Conservation (phyloP, 345 rosid species). For the Odontarrhena argentea region DNA sequence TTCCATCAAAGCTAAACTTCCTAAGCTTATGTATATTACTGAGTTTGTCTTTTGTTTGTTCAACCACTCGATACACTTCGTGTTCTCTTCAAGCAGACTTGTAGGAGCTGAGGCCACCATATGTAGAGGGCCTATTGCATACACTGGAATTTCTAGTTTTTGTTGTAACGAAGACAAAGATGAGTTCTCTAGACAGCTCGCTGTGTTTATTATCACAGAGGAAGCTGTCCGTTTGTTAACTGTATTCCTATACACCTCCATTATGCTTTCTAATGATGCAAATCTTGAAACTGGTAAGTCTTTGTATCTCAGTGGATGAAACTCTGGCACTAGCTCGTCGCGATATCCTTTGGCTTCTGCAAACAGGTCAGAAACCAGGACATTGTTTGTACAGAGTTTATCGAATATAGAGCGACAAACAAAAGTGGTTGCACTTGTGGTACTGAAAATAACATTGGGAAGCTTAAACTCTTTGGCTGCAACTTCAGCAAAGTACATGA, state of each 20-base stretch:
- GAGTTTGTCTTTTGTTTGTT: conserved; percentile 44
- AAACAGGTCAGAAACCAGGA: not conserved
- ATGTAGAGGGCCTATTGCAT: conserved; percentile 42
- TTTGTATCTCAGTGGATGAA: conserved; percentile 32
- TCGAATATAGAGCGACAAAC: conserved; percentile 15
- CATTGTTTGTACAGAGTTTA: conserved; percentile 4
- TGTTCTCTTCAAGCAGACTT: conserved; percentile 36
- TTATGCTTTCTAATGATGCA: conserved; percentile 18
- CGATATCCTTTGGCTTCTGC: conserved; percentile 5
- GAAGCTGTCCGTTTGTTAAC: conserved; percentile 29
- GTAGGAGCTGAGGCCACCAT: conserved; percentile 28
- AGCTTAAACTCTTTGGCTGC: conserved; percentile 24
- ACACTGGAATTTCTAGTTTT: conserved; percentile 14
- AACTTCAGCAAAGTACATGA: conserved; percentile 33
- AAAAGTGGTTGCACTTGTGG: conserved; percentile 34
- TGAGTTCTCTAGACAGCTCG: conserved; percentile 35
- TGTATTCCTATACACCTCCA: conserved; percentile 13
- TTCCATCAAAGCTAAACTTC: conserved; percentile 47
- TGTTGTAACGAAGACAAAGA: conserved; percentile 21
- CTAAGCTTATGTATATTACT: conserved; percentile 59
- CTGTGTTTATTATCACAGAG: conserved; percentile 33
- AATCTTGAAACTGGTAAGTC: conserved; percentile 25
- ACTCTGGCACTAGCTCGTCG: conserved; percentile 24
- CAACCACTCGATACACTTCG: conserved; percentile 55
- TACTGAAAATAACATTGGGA: conserved; percentile 31